phyloP scores from a whole-genome alignment of 1,139 yeast genomes.

The Sugiyamaella sp. region DNA sequence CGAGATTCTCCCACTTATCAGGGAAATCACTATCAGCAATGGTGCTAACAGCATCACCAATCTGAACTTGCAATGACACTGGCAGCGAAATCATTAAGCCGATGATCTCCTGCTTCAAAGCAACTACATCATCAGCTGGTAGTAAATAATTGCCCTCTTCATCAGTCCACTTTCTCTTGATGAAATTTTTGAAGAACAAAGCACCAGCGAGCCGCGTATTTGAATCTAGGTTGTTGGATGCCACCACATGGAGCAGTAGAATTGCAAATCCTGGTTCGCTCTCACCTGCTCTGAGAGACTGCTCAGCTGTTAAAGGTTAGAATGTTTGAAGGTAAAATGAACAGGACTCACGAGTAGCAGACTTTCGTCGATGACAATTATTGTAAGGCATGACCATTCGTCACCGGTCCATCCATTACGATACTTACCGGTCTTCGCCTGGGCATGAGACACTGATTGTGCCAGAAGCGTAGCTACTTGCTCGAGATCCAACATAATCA shows the following conservation, averaged over 20 bases:
- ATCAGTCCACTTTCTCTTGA: conserved; percentile 85
- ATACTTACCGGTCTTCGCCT: conserved; percentile 31
- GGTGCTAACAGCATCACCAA: conserved; percentile 89
- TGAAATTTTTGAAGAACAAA: conserved; percentile 83
- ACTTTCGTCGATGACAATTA: no score
- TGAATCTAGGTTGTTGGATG: conserved; percentile 56
- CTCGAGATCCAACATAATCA: conserved; percentile 8
- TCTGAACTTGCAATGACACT: conserved; percentile 73
- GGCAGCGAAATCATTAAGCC: conserved; percentile 84
- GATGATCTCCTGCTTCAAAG: conserved; percentile 76
- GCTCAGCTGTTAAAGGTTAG: conserved; percentile 40
- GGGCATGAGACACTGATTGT: conserved; percentile 31
- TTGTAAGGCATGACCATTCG: neutral
- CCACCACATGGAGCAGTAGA: conserved; percentile 74
- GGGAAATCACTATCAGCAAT: conserved; percentile 98
- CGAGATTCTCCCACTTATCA: conserved; percentile 76
- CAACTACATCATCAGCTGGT: conserved; percentile 60
- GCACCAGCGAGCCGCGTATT: conserved; percentile 85
- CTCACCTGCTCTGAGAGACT: conserved; percentile 60
- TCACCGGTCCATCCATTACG: neutral
- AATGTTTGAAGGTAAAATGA: neutral
- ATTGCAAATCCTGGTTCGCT: conserved; percentile 71
- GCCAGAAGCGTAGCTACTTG: conserved; percentile 29
- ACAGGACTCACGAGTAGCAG: no score
- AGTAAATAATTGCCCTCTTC: conserved; percentile 81